A percentile compares a stretch with the other conserved stretches of the same genome.
Evolutionary conservation across 2,329 filamentous ascomycete species (phyloP).

Genomic region (Clonostachys chloroleuca): DNA sequence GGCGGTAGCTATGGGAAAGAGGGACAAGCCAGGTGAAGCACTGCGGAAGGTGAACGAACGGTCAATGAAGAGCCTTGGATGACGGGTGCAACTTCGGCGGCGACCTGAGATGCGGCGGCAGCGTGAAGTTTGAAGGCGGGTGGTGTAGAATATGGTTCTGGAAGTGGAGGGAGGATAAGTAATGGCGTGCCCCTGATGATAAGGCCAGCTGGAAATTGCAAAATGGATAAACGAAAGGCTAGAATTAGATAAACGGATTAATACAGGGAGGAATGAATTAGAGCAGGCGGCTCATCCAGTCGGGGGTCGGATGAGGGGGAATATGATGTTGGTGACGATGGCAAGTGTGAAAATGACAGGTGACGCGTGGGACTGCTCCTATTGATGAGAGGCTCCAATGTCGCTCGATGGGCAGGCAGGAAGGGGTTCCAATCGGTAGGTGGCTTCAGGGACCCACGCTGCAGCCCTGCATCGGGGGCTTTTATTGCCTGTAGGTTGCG

Average conservation of each 20-base stretch:
- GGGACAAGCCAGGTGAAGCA: neutral
- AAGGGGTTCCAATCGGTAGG: too few relatives aligned
- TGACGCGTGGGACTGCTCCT: too few relatives aligned
- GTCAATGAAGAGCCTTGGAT: neutral
- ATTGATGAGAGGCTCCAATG: too few relatives aligned
- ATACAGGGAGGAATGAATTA: neutral
- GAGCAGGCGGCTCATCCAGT: too few relatives aligned
- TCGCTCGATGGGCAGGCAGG: too few relatives aligned
- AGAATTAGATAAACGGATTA: neutral
- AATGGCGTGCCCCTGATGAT: constrained; percentile 2
- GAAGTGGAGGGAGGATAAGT: too few relatives aligned
- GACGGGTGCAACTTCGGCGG: neutral
- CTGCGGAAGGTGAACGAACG: neutral
- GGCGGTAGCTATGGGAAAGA: neutral
- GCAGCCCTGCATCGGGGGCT: too few relatives aligned
- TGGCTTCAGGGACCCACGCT: too few relatives aligned
- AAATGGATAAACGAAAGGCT: neutral
- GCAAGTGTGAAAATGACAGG: neutral
- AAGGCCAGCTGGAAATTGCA: neutral
- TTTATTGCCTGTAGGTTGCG: too few relatives aligned
- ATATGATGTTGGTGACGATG: neutral
- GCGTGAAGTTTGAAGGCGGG: neutral
- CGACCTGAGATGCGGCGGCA: neutral
- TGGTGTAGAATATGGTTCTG: too few relatives aligned
- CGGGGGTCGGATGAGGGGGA: neutral